These are phyloP conservation scores for Ophiostoma sp. DNA, from an alignment of 2,329 filamentous ascomycete species.

Conservation along the genomic window DNA sequence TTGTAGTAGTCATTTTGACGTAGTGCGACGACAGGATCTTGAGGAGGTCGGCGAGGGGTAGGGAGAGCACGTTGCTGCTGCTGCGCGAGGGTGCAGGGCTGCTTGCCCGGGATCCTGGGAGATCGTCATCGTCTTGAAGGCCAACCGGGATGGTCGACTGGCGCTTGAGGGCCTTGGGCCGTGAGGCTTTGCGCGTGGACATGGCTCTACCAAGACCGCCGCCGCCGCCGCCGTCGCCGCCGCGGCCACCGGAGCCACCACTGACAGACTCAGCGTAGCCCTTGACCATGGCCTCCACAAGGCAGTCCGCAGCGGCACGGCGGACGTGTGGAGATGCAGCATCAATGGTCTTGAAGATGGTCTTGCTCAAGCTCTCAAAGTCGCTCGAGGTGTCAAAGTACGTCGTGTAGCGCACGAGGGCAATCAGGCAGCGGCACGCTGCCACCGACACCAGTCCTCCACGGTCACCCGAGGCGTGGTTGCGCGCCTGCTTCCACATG, in stretches of 20 bases:
- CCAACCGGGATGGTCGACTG: conserved; percentile 44
- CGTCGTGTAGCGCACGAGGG: conserved; percentile 63
- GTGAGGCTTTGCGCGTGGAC: conserved; percentile 64
- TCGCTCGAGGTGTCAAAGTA: conserved; percentile 87
- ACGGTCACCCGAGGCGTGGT: conserved; percentile 71
- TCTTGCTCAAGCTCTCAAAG: conserved; percentile 79
- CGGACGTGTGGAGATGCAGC: conserved; percentile 68
- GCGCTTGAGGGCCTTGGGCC: conserved; percentile 53
- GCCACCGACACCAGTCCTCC: conserved; percentile 71
- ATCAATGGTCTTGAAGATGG: conserved; percentile 82
- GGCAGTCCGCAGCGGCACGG: conserved; percentile 77
- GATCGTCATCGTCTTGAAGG: conserved; percentile 67
- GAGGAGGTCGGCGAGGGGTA: conserved; percentile 73
- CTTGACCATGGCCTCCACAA: conserved; percentile 78
- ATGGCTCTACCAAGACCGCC: conserved; percentile 31
- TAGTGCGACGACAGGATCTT: conserved; percentile 77
- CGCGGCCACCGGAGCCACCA: conserved; percentile 34
- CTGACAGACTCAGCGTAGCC: conserved; percentile 60
- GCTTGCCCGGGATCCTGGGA: conserved; percentile 54
- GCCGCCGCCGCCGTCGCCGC: conserved; percentile 11
- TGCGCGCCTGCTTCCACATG: conserved; percentile 86
- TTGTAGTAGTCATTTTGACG: conserved; percentile 68
- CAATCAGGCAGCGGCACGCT: conserved; percentile 72
- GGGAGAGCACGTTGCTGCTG: conserved; percentile 59
- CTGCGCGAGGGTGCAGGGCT: conserved; percentile 69